A percentile compares a stretch with the other conserved stretches of the same genome.
phyloP scores from a whole-genome alignment of 352 stramenopile genomes.

The Saprolegnia diclina region DNA sequence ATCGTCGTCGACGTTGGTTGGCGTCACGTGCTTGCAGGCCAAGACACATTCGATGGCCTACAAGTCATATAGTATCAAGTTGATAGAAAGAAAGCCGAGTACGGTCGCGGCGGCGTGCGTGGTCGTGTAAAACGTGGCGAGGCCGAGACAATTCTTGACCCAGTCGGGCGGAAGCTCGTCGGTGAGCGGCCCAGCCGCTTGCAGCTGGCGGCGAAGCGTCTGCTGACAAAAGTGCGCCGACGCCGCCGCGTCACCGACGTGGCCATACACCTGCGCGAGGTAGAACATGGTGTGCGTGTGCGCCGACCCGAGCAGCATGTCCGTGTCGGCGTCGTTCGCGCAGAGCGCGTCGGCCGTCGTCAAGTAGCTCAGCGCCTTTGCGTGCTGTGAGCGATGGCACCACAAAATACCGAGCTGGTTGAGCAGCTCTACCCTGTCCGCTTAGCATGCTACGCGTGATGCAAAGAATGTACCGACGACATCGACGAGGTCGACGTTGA shows the following conservation, averaged over 20 bases:
- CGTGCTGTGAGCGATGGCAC: slow-evolving; percentile 44
- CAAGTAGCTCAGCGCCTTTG: slow-evolving; percentile 56
- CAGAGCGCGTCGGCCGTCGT: slow-evolving; percentile 35
- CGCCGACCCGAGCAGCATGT: slow-evolving; percentile 24
- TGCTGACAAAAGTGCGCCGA: slow-evolving; percentile 55
- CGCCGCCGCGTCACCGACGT: slow-evolving; percentile 40
- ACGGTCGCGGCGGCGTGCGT: background rate
- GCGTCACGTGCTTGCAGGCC: background rate
- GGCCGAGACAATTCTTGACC: slow-evolving; percentile 14
- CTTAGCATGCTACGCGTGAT: background rate
- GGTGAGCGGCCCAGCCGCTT: background rate
- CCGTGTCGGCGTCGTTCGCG: slow-evolving; percentile 10
- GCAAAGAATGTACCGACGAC: slow-evolving; percentile 7
- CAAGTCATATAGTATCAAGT: background rate
- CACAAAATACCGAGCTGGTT: slow-evolving; percentile 65
- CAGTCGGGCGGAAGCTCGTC: slow-evolving; percentile 14
- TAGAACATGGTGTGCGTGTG: slow-evolving; percentile 63
- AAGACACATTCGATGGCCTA: slow-evolving; percentile 20
- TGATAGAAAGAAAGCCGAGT: background rate
- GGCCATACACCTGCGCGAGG: slow-evolving; percentile 60
- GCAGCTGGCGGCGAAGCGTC: slow-evolving; percentile 61
- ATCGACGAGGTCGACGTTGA: slow-evolving; percentile 12
- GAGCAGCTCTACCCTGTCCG: slow-evolving; percentile 34
- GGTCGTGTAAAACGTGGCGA: slow-evolving; percentile 6
- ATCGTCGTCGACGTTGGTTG: background rate